These are phyloP conservation scores for Solanum okadae DNA, from an alignment of 257 asterid genomes.

Conservation along the genomic window DNA sequence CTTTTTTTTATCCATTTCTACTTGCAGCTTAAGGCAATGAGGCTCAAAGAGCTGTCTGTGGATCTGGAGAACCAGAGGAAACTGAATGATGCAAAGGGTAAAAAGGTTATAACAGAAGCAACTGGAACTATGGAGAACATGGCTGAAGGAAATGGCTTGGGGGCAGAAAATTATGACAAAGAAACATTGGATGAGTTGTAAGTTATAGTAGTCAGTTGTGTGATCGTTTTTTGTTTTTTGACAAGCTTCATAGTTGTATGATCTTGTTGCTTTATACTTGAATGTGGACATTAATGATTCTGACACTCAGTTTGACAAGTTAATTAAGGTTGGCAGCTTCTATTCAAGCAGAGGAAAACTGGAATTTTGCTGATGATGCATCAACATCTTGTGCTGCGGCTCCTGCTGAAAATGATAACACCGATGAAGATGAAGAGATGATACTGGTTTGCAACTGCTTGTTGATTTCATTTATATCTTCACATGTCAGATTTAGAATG, in stretches of 20 bases:
- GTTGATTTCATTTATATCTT: not conserved
- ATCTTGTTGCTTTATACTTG: not conserved
- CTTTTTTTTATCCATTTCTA: not conserved
- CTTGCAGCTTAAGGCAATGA: constrained; percentile 69
- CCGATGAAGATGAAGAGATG: constrained; percentile 73
- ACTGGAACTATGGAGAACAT: constrained; percentile 3
- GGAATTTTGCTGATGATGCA: constrained; percentile 38
- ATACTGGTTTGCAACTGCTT: constrained; percentile 50
- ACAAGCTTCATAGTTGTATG: not conserved
- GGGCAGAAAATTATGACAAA: constrained; percentile 24
- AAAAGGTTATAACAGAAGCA: constrained; percentile 26
- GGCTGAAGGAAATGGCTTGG: not conserved
- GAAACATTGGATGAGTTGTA: constrained; percentile 73
- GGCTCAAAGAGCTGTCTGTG: constrained; percentile 60
- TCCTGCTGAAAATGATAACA: constrained; percentile 35
- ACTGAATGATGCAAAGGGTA: constrained; percentile 47
- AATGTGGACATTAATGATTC: constrained; percentile 4
- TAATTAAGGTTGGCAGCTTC: constrained; percentile 96
- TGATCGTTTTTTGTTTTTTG: not conserved
- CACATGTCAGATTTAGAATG: not conserved
- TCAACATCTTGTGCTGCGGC: constrained; percentile 49
- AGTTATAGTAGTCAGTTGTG: constrained; percentile 7
- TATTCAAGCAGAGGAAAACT: constrained; percentile 78
- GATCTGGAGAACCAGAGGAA: constrained; percentile 74
- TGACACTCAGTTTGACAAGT: constrained; percentile 24